Conservation (phyloP, 2,329 filamentous ascomycete genomes). For the Seiridium cupressi region DNA sequence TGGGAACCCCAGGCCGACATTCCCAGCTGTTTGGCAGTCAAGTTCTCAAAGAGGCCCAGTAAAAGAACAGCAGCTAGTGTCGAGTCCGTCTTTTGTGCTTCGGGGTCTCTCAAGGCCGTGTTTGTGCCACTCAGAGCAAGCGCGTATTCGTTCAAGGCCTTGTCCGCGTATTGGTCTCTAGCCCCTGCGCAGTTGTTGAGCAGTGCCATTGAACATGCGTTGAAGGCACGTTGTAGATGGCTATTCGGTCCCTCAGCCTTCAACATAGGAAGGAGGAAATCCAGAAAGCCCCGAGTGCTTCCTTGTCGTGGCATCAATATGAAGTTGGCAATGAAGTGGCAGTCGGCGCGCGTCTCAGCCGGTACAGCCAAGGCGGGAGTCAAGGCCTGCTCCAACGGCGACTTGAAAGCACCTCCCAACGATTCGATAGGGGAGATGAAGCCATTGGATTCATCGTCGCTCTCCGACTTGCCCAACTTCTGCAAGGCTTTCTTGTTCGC, state of each 20-base stretch:
- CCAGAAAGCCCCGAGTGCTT: constrained; percentile 54
- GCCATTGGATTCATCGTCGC: constrained; percentile 10
- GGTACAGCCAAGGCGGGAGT: constrained; percentile 40
- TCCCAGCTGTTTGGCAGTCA: constrained; percentile 52
- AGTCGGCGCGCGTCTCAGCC: constrained; percentile 53
- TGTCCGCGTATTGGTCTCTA: constrained; percentile 30
- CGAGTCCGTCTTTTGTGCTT: constrained; percentile 49
- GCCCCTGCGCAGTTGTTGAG: constrained; percentile 49
- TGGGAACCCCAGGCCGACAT: constrained; percentile 62
- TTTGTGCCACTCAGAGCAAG: constrained; percentile 53
- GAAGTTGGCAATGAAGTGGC: constrained; percentile 61
- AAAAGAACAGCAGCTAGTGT: constrained; percentile 60
- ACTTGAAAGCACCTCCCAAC: constrained; percentile 17
- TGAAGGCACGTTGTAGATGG: constrained; percentile 56
- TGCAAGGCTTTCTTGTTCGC: constrained; percentile 47
- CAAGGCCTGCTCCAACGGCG: constrained; percentile 19
- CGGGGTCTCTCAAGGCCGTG: constrained; percentile 49
- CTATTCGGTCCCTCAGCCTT: constrained; percentile 38
- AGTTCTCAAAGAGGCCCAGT: constrained; percentile 60
- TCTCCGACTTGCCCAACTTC: constrained; percentile 28
- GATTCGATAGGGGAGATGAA: constrained; percentile 22
- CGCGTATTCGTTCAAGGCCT: constrained; percentile 52
- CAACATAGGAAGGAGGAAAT: constrained; percentile 57
- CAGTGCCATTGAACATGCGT: constrained; percentile 57
- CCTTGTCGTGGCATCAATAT: constrained; percentile 52